Percentiles rank a stretch among this genome's conserved stretches.
These are phyloP conservation scores for Geotrichum aggregatum DNA, from an alignment of 1,139 yeast genomes.

Conservation along the genomic window DNA sequence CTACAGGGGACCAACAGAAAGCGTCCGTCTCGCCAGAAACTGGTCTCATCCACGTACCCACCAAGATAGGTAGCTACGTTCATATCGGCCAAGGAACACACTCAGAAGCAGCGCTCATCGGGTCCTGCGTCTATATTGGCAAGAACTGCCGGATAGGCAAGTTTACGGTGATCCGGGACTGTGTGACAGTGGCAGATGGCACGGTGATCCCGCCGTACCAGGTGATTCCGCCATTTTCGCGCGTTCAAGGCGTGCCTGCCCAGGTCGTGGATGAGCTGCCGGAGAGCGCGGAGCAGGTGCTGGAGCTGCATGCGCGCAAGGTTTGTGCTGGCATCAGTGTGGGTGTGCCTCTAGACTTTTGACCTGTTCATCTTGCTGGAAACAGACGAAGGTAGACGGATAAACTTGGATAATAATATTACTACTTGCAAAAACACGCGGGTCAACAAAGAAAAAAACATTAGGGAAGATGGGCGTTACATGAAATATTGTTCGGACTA, in stretches of 20 bases:
- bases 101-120: constrained; percentile 44
- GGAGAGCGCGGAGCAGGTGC: constrained; percentile 37
- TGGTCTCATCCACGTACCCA: constrained; percentile 34
- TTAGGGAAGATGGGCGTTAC: not conserved
- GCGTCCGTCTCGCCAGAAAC: constrained; percentile 20
- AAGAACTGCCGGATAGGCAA: constrained; percentile 49
- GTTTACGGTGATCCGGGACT: constrained; percentile 56
- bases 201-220: constrained; percentile 52
- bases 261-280: constrained; percentile 33
- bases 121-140: constrained; percentile 53
- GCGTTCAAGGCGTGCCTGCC: constrained; percentile 42
- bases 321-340: constrained; percentile 33
- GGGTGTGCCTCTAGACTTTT: constrained; percentile 18
- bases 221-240: constrained; percentile 59
- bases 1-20: constrained; percentile 37
- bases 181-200: constrained; percentile 51
- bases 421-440: not conserved
- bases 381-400: no score
- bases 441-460: not conserved
- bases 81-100: constrained; percentile 46
- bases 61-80: constrained; percentile 57
- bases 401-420: not conserved
- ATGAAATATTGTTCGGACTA: not conserved
- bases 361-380: not conserved
- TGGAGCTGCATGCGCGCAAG: constrained; percentile 36